phyloP scores from a whole-genome alignment of 768 basidiomycete genomes.

The Cytidiella melzeri region DNA sequence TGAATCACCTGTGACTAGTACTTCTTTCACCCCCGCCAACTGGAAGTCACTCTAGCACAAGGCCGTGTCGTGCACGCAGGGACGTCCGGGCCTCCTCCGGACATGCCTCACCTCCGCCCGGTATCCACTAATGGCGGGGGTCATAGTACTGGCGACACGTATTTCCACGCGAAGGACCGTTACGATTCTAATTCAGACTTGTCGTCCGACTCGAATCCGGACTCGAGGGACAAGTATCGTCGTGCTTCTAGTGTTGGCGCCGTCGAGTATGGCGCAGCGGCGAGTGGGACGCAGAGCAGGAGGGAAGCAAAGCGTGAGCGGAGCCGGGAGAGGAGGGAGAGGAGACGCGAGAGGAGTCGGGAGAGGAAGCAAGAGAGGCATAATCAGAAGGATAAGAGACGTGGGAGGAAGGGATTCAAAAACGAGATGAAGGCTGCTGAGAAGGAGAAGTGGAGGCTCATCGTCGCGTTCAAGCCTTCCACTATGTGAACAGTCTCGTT shows the following conservation, averaged over 20 bases:
- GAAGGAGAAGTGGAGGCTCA: no score
- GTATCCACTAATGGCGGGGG: neutral
- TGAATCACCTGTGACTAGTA: constrained; percentile 7
- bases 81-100: neutral
- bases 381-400: no score
- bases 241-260: neutral
- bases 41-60: constrained; percentile 17
- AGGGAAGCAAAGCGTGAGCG: neutral
- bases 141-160: neutral
- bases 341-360: no score
- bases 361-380: no score
- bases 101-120: neutral
- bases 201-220: neutral
- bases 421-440: no score
- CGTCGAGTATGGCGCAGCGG: neutral
- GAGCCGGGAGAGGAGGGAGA: neutral
- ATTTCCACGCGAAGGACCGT: neutral
- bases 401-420: no score
- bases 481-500: no score
- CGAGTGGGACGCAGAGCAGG: neutral
- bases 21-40: constrained; percentile 19
- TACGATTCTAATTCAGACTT: constrained; percentile 1
- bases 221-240: neutral
- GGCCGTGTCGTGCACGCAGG: constrained; percentile 9
- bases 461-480: no score